Percentiles rank a stretch among this genome's conserved stretches.
Evolutionary conservation across 345 rosid genomes (phyloP).

Genomic region (Zanthoxylum bungeanum): DNA sequence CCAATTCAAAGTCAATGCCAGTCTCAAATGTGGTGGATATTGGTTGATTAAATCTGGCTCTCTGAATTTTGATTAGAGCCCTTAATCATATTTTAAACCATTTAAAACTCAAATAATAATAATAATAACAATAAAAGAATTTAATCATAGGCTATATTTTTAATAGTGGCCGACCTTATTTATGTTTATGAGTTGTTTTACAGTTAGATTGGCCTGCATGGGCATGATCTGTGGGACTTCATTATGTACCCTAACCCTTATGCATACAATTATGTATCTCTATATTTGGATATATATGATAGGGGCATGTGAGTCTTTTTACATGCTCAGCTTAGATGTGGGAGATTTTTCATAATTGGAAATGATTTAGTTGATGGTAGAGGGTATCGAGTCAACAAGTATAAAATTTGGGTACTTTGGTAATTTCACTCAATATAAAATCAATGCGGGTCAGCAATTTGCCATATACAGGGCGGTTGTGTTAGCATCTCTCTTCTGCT

Average conservation of each 20-base stretch:
- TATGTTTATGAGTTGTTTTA: background rate
- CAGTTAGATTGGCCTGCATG: background rate
- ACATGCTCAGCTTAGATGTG: background rate
- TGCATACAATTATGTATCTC: background rate
- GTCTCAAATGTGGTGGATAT: background rate
- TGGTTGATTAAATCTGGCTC: background rate
- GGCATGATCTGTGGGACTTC: background rate
- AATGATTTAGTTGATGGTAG: slow-evolving; percentile 15
- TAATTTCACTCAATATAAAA: background rate
- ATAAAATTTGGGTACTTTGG: background rate
- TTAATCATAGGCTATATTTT: background rate
- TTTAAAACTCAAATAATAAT: background rate
- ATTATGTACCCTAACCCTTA: background rate
- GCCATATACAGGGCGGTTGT: background rate
- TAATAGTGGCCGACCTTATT: slow-evolving; percentile 16
- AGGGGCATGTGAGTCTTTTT: background rate
- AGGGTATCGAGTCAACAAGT: background rate
- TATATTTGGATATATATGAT: background rate
- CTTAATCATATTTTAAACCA: background rate
- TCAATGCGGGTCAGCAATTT: background rate
- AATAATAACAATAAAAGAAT: background rate
- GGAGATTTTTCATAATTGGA: slow-evolving; percentile 21
- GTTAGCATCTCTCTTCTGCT: background rate
- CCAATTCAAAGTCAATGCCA: background rate
- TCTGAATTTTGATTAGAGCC: background rate